phyloP scores from a whole-genome alignment of 495 filamentous ascomycete species.

The Xylaria curta region DNA sequence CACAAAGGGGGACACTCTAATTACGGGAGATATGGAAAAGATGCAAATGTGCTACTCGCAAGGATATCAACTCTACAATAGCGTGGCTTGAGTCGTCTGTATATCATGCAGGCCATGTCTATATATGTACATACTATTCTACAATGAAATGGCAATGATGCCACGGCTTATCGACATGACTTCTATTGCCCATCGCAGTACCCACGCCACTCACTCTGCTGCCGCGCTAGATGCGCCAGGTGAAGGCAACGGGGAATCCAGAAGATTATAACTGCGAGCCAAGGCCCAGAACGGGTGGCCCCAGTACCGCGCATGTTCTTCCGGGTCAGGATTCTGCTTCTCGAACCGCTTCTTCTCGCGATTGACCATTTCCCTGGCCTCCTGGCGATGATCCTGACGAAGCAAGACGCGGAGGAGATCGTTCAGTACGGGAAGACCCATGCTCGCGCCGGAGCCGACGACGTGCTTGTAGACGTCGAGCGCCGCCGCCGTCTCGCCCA shows the following conservation, averaged over 20 bases:
- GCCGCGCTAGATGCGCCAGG: not conserved
- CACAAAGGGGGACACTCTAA: not conserved
- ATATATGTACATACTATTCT: slow-evolving; percentile 24
- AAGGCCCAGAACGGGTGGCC: slow-evolving; percentile 53
- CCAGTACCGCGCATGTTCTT: slow-evolving; percentile 41
- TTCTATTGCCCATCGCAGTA: not conserved
- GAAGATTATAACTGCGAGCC: slow-evolving; percentile 41
- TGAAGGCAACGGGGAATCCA: slow-evolving; percentile 28
- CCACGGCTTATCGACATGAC: not conserved
- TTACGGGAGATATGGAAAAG: not conserved
- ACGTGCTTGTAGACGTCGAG: slow-evolving; percentile 57
- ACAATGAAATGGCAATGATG: slow-evolving; percentile 16
- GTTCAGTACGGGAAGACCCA: slow-evolving; percentile 54
- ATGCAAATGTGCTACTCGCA: not conserved
- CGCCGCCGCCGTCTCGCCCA: slow-evolving; percentile 56
- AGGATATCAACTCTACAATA: not conserved
- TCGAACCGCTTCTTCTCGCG: slow-evolving; percentile 43
- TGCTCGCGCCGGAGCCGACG: slow-evolving; percentile 42
- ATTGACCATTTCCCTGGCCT: slow-evolving; percentile 44
- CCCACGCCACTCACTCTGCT: not conserved
- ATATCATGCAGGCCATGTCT: not conserved
- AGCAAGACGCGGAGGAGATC: slow-evolving; percentile 56
- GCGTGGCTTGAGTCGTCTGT: not conserved
- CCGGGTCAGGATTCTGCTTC: slow-evolving; percentile 33
- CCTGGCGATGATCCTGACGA: slow-evolving; percentile 43